Conservation (phyloP, 768 basidiomycete genomes). For the Ephemerocybe angulata region DNA sequence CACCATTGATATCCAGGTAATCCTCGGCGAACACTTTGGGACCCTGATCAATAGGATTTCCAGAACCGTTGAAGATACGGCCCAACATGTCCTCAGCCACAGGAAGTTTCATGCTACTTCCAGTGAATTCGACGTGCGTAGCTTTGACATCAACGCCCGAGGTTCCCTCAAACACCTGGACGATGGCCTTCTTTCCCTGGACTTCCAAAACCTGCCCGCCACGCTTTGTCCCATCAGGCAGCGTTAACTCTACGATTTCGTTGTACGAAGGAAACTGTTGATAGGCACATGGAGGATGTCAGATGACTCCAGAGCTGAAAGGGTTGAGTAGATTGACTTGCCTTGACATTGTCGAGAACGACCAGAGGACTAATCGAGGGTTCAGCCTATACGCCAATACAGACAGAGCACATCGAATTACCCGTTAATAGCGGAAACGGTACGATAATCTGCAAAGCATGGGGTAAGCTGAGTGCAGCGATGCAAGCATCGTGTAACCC, state of each 20-base stretch:
- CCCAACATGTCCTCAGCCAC: slow-evolving; percentile 99
- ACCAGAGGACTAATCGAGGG: slow-evolving; percentile 72
- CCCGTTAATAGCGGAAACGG: slow-evolving; percentile 99
- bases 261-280: slow-evolving; percentile 93
- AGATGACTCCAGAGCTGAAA: not conserved
- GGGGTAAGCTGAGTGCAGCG: slow-evolving; percentile 9
- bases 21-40: slow-evolving; percentile 99
- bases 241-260: slow-evolving; percentile 93
- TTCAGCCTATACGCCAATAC: slow-evolving; percentile 12
- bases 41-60: slow-evolving; percentile 96
- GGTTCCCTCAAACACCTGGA: slow-evolving; percentile 99
- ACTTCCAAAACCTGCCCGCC: slow-evolving; percentile 98
- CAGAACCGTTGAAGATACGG: slow-evolving; percentile 98
- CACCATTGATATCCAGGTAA: slow-evolving; percentile 98
- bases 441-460: slow-evolving; percentile 75
- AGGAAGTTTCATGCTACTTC: slow-evolving; percentile 97
- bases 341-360: slow-evolving; percentile 97
- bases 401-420: slow-evolving; percentile 26
- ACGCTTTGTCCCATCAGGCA: slow-evolving; percentile 92
- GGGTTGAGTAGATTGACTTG: slow-evolving; percentile 24
- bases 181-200: slow-evolving; percentile 97
- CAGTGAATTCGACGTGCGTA: slow-evolving; percentile 97
- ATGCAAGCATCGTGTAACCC: slow-evolving; percentile 25
- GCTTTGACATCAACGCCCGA: slow-evolving; percentile 96
- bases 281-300: not conserved